These are phyloP conservation scores for Fusarium hostae DNA, from an alignment of 2,329 filamentous ascomycete species.

Conservation along the genomic window DNA sequence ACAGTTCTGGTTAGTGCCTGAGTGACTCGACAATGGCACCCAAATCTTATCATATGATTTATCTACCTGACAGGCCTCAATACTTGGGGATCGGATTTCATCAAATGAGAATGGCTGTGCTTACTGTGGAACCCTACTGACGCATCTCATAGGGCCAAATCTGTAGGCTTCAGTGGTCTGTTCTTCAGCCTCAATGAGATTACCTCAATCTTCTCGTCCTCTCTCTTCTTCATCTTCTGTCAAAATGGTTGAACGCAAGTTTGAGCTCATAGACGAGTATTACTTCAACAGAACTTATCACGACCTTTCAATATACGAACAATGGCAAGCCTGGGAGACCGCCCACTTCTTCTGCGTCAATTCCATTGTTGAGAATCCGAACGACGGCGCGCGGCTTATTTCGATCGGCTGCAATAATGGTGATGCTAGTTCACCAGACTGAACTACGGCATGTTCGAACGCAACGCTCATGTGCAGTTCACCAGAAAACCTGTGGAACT, in stretches of 20 bases:
- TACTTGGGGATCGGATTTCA: not conserved
- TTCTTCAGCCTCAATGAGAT: not conserved
- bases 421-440: not conserved
- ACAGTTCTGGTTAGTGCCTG: not conserved
- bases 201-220: not conserved
- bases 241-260: not conserved
- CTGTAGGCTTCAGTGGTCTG: not conserved
- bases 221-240: not conserved
- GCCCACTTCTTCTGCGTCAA: not conserved
- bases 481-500: not conserved
- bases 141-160: not conserved
- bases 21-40: not conserved
- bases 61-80: not conserved
- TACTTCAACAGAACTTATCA: not conserved
- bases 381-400: not conserved
- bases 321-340: conserved; percentile 12
- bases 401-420: not conserved
- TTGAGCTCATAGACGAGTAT: not conserved
- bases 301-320: not conserved
- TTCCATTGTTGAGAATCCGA: not conserved
- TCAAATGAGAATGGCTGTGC: not conserved
- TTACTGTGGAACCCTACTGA: not conserved
- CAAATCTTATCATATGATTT: not conserved
- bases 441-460: not conserved
- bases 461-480: not conserved